Evolutionary conservation across 2,329 filamentous ascomycete genomes (phyloP), one percentile per base, ranked within the genome.

Genomic region (Hypoxylon sp.): DNA sequence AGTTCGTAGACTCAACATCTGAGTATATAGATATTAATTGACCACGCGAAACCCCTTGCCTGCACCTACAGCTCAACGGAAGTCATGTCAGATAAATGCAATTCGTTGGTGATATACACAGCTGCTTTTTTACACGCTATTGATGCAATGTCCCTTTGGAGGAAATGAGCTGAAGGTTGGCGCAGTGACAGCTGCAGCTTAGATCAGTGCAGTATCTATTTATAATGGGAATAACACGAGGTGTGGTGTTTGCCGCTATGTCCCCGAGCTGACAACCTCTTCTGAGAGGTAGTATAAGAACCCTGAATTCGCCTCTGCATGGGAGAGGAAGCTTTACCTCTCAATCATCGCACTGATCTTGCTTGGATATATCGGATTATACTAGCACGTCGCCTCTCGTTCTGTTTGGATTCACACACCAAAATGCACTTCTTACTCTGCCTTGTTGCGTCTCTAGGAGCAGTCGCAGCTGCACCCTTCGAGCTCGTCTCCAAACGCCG

Each of bases 401-500:
- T 26, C n/a, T 26, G 14, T 11, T 24, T 29, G 8, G 3, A 10
- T 46, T 24, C 26, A 52, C 6, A 33, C 48, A 3, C 44, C 57
- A 56, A 5, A 26, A 72, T 72, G 70, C 35, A 48, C 9, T 39
- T 17, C 33, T n/a, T 70, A 35, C 35, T 58, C 29, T 44, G 14
- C 19, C 37, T 70, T 10, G 22, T 53, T 3, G 31, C 59, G 2
- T 44, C 67, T 0, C 46, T 76, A 2, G 26, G 72, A 37, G 29
- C 33, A 1, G 74, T 48, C 11, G 46, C 50, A 8, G 74, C 73
- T 4, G 67, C 70, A 1, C 75, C 74, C 1, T 76, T 73, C 42
- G 63, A 71, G 29, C 59, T 78, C 5, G 50, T 79, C 37, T 73
- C 75, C n/a, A 78, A 77, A 42, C 75, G 75, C 1, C 39, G 66